Evolutionary conservation across 352 stramenopile species (phyloP).

Genomic region (Phytopythium cucurbitacearum): DNA sequence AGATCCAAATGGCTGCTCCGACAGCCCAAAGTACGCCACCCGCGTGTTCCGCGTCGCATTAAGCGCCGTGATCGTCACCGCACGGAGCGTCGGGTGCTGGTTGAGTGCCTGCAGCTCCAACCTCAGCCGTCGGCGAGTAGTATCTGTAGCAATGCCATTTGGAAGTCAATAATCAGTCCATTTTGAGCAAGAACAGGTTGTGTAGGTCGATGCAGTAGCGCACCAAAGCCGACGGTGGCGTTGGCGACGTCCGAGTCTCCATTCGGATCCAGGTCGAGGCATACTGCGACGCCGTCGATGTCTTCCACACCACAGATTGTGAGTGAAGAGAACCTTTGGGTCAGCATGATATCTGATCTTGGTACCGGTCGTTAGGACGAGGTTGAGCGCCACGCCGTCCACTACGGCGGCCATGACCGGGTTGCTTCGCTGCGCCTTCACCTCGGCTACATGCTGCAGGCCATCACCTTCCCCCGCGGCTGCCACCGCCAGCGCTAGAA

Average conservation of each 20-base stretch:
- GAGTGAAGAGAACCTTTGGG: neutral
- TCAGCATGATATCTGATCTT: too few species aligned
- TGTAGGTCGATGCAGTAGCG: neutral
- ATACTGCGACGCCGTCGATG: constrained; percentile 32
- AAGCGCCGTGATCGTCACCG: constrained; percentile 27
- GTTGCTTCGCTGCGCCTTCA: constrained; percentile 42
- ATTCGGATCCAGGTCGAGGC: constrained; percentile 16
- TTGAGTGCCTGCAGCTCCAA: constrained; percentile 38
- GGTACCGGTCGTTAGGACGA: constrained; percentile 38
- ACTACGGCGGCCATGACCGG: constrained; percentile 29
- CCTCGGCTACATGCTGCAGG: constrained; percentile 5
- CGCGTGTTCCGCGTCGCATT: constrained; percentile 13
- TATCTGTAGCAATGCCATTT: constrained; percentile 16
- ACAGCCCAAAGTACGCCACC: constrained; percentile 38
- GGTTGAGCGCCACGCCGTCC: constrained; percentile 21
- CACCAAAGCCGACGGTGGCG: constrained; percentile 34
- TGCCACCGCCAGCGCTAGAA: neutral
- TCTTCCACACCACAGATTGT: constrained; percentile 11
- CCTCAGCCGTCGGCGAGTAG: constrained; percentile 47
- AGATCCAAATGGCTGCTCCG: constrained; percentile 37
- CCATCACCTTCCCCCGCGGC: constrained; percentile 1
- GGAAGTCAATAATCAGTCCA: neutral
- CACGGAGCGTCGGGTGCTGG: constrained; percentile 9
- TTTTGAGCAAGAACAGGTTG: neutral
- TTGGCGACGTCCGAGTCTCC: neutral